A percentile compares a stretch with the other conserved stretches of the same genome.
Evolutionary conservation across 306 rosid species (phyloP).

Genomic region (Rosa lucieae): DNA sequence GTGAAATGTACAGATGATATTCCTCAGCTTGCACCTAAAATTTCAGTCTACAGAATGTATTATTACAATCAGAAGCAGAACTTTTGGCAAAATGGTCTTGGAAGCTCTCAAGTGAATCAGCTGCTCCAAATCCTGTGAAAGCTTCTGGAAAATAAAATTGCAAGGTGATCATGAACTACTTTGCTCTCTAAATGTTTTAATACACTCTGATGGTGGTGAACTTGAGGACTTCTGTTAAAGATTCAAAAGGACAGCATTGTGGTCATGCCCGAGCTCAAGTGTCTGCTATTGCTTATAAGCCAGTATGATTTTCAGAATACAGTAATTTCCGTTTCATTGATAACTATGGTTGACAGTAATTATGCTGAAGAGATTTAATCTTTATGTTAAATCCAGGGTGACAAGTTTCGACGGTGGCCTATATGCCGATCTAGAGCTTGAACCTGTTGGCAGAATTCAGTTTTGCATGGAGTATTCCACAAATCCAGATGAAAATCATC

Average conservation of each 20-base stretch:
- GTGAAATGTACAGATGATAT: no score
- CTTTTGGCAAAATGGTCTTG: slow-evolving; percentile 19
- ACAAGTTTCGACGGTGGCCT: slow-evolving; percentile 39
- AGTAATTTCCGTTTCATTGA: neutral
- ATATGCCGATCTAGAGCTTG: slow-evolving; percentile 30
- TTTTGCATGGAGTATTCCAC: slow-evolving; percentile 31
- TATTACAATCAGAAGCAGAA: slow-evolving; percentile 36
- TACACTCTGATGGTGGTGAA: slow-evolving; percentile 4
- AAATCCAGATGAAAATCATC: slow-evolving; percentile 11
- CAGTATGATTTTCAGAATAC: slow-evolving; percentile 16
- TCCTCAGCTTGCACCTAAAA: neutral
- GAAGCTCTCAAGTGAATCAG: neutral
- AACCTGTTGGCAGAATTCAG: slow-evolving; percentile 36
- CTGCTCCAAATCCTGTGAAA: slow-evolving; percentile 21
- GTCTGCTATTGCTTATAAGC: slow-evolving; percentile 30
- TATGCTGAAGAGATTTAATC: slow-evolving; percentile 3
- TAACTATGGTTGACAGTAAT: neutral
- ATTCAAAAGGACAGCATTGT: slow-evolving; percentile 26
- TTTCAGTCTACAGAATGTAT: slow-evolving; percentile 31
- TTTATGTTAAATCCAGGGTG: slow-evolving; percentile 25
- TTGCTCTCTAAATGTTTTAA: no score
- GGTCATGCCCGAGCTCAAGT: slow-evolving; percentile 36
- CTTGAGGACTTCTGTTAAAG: neutral
- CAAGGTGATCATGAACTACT: no score
- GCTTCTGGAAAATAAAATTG: no score